Conservation (phyloP, 345 rosid genomes). For the Hibiscus mutabilis region DNA sequence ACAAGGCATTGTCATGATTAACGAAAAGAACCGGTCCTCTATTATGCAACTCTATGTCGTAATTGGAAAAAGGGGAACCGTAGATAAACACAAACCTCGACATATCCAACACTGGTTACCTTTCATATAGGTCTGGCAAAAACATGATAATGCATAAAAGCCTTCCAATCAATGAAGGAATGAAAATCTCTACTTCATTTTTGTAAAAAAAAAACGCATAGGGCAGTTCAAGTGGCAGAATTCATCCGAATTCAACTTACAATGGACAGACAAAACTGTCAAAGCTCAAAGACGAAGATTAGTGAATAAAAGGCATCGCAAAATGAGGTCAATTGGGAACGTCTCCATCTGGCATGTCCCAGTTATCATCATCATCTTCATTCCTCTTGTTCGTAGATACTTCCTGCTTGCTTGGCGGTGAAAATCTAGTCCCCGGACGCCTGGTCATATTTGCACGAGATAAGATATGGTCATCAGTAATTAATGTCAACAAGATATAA, state of each 20-base stretch:
- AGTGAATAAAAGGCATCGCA: constrained; percentile 13
- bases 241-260: constrained; percentile 21
- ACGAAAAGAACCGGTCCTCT: neutral
- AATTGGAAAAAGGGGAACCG: neutral
- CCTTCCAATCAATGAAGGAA: neutral
- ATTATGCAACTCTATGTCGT: neutral
- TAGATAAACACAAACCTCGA: neutral
- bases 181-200: constrained; percentile 7
- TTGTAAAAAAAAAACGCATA: constrained; percentile 2
- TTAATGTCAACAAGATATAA: neutral
- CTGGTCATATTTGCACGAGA: constrained; percentile 23
- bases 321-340: constrained; percentile 31
- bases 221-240: constrained; percentile 15
- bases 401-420: constrained; percentile 33
- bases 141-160: neutral
- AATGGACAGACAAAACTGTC: constrained; percentile 12
- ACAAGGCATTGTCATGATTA: neutral
- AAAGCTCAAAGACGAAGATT: constrained; percentile 10
- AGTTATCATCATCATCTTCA: constrained; percentile 67
- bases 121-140: neutral
- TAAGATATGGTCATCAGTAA: neutral
- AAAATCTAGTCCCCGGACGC: constrained; percentile 39
- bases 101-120: neutral
- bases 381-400: constrained; percentile 30
- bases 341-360: constrained; percentile 75